Percentiles rank a stretch among this genome's conserved stretches.
Evolutionary conservation across 176 grass and related monocot species (phyloP).

Genomic region (Cocos nucifera): DNA sequence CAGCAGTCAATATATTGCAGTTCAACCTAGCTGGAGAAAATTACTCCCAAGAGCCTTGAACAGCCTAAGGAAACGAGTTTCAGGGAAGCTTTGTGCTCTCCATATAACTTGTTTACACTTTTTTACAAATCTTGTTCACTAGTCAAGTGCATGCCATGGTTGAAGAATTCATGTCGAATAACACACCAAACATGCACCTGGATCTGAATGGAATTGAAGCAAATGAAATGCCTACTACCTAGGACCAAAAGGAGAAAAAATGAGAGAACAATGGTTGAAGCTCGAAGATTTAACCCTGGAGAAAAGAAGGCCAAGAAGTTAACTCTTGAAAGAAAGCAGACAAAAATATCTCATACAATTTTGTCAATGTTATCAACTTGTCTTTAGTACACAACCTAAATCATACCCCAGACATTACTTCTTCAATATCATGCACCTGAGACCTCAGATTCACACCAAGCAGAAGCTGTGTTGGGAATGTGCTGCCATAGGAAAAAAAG

Average conservation of each 20-base stretch:
- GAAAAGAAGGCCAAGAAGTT: constrained; percentile 5
- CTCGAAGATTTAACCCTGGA: constrained; percentile 40
- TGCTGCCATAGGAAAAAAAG: constrained; percentile 19
- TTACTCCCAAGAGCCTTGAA: no score
- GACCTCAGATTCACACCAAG: constrained; percentile 9
- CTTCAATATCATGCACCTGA: constrained; percentile 22
- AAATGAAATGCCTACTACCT: constrained; percentile 30
- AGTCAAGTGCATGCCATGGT: constrained; percentile 7
- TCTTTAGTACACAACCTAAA: no score
- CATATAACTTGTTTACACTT: no score
- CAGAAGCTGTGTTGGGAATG: constrained; percentile 26
- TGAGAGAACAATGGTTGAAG: no score
- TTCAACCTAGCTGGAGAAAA: no score
- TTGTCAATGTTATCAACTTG: no score
- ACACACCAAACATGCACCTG: constrained; percentile 17
- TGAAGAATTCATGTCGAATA: constrained; percentile 14
- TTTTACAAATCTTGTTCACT: no score
- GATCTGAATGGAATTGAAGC: constrained; percentile 28
- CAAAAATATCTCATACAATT: no score
- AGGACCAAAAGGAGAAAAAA: constrained; percentile 19
- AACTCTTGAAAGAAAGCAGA: constrained; percentile 12
- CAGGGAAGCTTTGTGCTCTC: no score
- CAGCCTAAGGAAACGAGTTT: no score
- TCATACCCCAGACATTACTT: constrained; percentile 28
- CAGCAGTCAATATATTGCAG: neutral